Percentiles rank a stretch among this genome's conserved stretches.
Evolutionary conservation across 2,329 filamentous ascomycete genomes (phyloP).

Genomic region (Colletotrichum sp.): DNA sequence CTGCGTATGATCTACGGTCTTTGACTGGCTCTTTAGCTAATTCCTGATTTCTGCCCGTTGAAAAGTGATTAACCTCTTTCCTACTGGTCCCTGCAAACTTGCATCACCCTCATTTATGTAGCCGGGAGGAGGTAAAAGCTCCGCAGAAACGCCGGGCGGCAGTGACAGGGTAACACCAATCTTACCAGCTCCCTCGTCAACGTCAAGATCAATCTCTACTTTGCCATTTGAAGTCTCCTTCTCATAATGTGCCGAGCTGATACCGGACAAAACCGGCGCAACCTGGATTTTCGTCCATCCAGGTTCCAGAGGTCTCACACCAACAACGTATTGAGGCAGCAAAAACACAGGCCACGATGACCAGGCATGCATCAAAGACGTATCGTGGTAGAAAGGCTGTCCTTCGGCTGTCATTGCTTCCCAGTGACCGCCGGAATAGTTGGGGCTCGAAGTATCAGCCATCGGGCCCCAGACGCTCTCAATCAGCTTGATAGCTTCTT

Average conservation of each 20-base stretch:
- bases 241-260: background rate
- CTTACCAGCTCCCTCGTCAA: background rate
- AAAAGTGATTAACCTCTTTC: background rate
- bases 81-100: background rate
- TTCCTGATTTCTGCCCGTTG: background rate
- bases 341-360: conserved; percentile 13
- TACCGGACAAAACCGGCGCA: background rate
- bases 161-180: background rate
- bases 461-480: background rate
- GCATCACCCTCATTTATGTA: background rate
- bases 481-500: background rate
- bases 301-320: background rate
- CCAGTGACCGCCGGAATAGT: conserved; percentile 13
- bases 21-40: background rate
- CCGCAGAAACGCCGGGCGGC: background rate
- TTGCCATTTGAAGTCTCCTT: background rate
- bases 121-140: background rate
- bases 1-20: background rate
- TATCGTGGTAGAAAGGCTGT: background rate
- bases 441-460: background rate
- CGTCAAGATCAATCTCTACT: background rate
- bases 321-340: conserved; percentile 3
- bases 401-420: conserved; percentile 8
- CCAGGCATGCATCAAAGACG: conserved; percentile 10
- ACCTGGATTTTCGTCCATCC: conserved; percentile 1